These are phyloP conservation scores for Hansenula lynferdii DNA, from an alignment of 1,139 yeast genomes.

Conservation along the genomic window DNA sequence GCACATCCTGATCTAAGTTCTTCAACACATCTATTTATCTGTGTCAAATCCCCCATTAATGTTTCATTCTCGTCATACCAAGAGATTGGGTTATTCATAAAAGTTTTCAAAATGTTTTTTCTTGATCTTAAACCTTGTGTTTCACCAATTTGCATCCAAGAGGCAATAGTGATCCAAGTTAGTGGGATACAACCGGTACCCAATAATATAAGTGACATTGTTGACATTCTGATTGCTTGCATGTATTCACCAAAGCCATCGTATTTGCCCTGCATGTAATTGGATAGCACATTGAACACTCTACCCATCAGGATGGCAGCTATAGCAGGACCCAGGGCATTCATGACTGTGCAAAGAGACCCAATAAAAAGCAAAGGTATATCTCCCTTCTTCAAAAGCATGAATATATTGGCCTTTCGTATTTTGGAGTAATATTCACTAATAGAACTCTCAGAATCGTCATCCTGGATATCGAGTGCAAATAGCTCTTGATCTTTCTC, in stretches of 20 bases:
- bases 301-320: slow-evolving; percentile 64
- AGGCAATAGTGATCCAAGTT: slow-evolving; percentile 50
- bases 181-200: slow-evolving; percentile 51
- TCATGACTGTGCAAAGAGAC: slow-evolving; percentile 25
- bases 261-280: slow-evolving; percentile 30
- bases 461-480: slow-evolving; percentile 12
- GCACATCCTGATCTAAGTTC: slow-evolving; percentile 70
- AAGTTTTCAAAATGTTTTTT: slow-evolving; percentile 30
- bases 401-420: slow-evolving; percentile 14
- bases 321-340: slow-evolving; percentile 56
- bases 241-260: slow-evolving; percentile 32
- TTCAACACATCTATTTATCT: slow-evolving; percentile 70
- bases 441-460: slow-evolving; percentile 1
- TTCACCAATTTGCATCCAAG: slow-evolving; percentile 76
- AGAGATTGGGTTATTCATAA: slow-evolving; percentile 34
- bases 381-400: slow-evolving; percentile 16
- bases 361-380: slow-evolving; percentile 8
- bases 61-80: slow-evolving; percentile 60
- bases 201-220: slow-evolving; percentile 50
- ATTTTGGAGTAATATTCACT: slow-evolving; percentile 6
- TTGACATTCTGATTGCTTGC: slow-evolving; percentile 37
- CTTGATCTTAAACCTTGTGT: slow-evolving; percentile 60
- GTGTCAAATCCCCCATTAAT: slow-evolving; percentile 59
- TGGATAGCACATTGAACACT: slow-evolving; percentile 49
- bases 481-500: slow-evolving; percentile 2